Evolutionary conservation across 331 rosid species (phyloP).

Genomic region (Dryas integrifolia): DNA sequence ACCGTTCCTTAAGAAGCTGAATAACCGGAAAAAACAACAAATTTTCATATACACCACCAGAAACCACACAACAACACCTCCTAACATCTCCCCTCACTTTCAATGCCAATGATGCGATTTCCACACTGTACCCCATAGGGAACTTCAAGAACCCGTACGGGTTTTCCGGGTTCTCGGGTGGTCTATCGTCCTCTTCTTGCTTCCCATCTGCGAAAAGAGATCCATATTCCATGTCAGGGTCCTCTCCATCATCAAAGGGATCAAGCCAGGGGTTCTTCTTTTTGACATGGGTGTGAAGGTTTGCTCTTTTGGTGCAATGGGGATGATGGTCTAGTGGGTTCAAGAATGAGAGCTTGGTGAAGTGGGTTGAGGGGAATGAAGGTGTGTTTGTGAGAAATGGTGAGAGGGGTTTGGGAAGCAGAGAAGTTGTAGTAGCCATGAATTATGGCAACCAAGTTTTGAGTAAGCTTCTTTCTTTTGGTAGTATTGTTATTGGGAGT

Average conservation of each 20-base stretch:
- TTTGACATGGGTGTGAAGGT: conserved; percentile 31
- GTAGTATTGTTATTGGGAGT: not conserved
- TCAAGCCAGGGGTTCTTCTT: conserved; percentile 81
- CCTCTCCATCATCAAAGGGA: conserved; percentile 76
- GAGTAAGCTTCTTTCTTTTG: not conserved
- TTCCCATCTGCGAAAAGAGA: conserved; percentile 65
- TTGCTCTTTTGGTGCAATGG: conserved; percentile 31
- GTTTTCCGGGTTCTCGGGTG: conserved; percentile 62
- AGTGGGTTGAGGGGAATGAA: conserved; percentile 39
- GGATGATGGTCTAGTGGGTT: conserved; percentile 28
- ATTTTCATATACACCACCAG: conserved; percentile 88
- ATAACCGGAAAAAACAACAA: conserved; percentile 68
- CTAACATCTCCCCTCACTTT: conserved; percentile 81
- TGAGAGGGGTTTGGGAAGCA: conserved; percentile 51
- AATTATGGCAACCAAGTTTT: not conserved
- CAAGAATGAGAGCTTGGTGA: conserved; percentile 39
- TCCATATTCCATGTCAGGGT: conserved; percentile 68
- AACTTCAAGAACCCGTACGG: conserved; percentile 81
- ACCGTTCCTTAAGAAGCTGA: conserved; percentile 73
- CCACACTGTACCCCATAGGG: conserved; percentile 69
- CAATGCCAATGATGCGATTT: conserved; percentile 58
- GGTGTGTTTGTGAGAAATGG: conserved; percentile 53
- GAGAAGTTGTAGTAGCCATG: conserved; percentile 65
- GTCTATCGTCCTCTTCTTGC: conserved; percentile 81
- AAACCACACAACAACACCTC: conserved; percentile 74